phyloP scores from a whole-genome alignment of 768 basidiomycete genomes.

The Kwoniella sp. region DNA sequence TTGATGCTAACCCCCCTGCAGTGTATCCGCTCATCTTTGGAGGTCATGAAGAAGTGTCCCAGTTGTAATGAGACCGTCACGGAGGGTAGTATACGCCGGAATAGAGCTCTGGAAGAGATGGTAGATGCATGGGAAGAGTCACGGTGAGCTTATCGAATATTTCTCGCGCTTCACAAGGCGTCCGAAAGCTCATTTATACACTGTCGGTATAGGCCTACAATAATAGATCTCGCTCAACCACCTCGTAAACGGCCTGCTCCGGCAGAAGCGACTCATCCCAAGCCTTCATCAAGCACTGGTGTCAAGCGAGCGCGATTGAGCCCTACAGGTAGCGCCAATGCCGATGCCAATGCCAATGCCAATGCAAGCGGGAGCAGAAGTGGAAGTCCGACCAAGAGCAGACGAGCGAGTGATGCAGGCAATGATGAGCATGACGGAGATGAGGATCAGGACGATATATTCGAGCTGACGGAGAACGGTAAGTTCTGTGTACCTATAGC shows the following conservation, averaged over 20 bases:
- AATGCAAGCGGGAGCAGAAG: slow-evolving; percentile 20
- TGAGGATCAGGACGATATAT: slow-evolving; percentile 23
- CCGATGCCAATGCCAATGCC: slow-evolving; percentile 3
- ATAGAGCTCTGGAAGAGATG: slow-evolving; percentile 70
- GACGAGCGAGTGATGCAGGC: neutral
- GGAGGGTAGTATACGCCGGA: slow-evolving; percentile 69
- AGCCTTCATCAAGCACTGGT: slow-evolving; percentile 6
- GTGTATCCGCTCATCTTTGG: slow-evolving; percentile 71
- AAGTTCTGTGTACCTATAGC: neutral
- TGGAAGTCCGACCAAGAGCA: slow-evolving; percentile 23
- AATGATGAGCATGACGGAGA: slow-evolving; percentile 11
- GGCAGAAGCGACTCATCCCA: slow-evolving; percentile 3
- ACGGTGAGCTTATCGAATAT: slow-evolving; percentile 60
- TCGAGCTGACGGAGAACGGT: slow-evolving; percentile 43
- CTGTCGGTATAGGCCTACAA: slow-evolving; percentile 16
- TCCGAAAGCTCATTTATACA: neutral
- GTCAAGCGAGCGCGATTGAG: slow-evolving; percentile 3
- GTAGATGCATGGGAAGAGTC: slow-evolving; percentile 72
- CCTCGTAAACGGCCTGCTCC: slow-evolving; percentile 13
- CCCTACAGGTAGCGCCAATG: neutral
- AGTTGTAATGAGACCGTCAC: slow-evolving; percentile 65
- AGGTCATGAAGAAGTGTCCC: slow-evolving; percentile 70
- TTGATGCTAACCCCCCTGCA: slow-evolving; percentile 56
- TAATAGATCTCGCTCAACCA: slow-evolving; percentile 22
- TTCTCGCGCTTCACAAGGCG: neutral